Conservation (phyloP, 495 filamentous ascomycete species). For the Aspergillus carlsbadensis region DNA sequence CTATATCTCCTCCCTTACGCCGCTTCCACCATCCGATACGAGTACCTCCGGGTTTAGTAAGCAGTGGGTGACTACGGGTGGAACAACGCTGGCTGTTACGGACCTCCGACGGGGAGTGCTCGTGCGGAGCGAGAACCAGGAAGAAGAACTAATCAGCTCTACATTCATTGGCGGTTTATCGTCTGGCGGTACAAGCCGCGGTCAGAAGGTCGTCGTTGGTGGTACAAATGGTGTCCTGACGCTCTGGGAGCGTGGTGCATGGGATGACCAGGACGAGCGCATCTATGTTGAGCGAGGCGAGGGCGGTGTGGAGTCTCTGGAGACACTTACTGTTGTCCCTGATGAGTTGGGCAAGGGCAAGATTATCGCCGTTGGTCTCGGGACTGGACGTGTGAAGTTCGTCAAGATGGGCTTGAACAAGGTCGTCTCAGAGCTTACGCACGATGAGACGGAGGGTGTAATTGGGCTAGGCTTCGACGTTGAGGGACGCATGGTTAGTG, state of each 20-base stretch:
- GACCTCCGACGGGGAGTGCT: slow-evolving; percentile 82
- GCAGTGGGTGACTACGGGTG: slow-evolving; percentile 90
- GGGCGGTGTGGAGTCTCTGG: slow-evolving; percentile 66
- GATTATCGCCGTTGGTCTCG: slow-evolving; percentile 71
- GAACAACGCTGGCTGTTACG: slow-evolving; percentile 82
- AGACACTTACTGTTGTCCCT: slow-evolving; percentile 65
- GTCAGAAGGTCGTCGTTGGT: slow-evolving; percentile 77
- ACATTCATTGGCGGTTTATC: slow-evolving; percentile 67
- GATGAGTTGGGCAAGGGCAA: slow-evolving; percentile 64
- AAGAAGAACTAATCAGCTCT: slow-evolving; percentile 84
- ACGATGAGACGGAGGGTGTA: slow-evolving; percentile 83
- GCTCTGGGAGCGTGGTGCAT: slow-evolving; percentile 88
- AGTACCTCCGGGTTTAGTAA: slow-evolving; percentile 84
- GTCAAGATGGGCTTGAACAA: slow-evolving; percentile 58
- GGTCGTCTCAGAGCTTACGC: slow-evolving; percentile 59
- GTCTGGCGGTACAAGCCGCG: slow-evolving; percentile 59
- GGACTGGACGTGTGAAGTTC: slow-evolving; percentile 63
- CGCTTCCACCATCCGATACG: slow-evolving; percentile 72
- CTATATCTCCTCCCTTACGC: slow-evolving; percentile 86
- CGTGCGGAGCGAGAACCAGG: slow-evolving; percentile 86
- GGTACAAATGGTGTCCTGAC: slow-evolving; percentile 78
- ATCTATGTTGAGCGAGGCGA: slow-evolving; percentile 63
- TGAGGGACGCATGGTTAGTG: slow-evolving; percentile 79
- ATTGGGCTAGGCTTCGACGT: slow-evolving; percentile 78
- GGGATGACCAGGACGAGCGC: slow-evolving; percentile 92